Percentiles rank a stretch among this genome's conserved stretches.
These are phyloP conservation scores for Lactarius pseudohatsudake DNA, from an alignment of 768 basidiomycete species.

Conservation along the genomic window DNA sequence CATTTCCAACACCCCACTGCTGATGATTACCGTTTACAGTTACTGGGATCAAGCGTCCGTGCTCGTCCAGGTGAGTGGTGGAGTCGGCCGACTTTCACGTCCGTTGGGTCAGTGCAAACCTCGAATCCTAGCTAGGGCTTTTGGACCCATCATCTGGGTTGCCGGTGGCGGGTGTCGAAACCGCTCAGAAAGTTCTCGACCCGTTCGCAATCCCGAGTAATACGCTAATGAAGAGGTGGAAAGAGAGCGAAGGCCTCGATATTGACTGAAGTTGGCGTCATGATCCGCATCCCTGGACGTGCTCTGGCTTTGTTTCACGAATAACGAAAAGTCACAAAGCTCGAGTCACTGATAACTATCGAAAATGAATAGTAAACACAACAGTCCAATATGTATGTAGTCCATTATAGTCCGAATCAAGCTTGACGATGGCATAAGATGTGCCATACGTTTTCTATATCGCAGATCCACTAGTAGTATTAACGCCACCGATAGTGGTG, in stretches of 20 bases:
- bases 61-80: slow-evolving; percentile 40
- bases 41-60: slow-evolving; percentile 53
- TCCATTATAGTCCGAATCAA: slow-evolving; percentile 6
- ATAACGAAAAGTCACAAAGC: not conserved
- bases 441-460: slow-evolving; percentile 1
- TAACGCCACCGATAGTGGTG: not conserved
- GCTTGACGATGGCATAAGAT: not conserved
- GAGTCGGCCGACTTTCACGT: not conserved
- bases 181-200: slow-evolving; percentile 43
- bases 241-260: slow-evolving; percentile 39
- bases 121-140: slow-evolving; percentile 37
- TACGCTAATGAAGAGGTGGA: slow-evolving; percentile 39
- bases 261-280: slow-evolving; percentile 28
- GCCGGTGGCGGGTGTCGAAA: slow-evolving; percentile 43
- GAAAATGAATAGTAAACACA: not conserved
- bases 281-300: not conserved
- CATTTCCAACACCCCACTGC: not conserved
- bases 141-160: slow-evolving; percentile 35
- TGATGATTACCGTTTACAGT: slow-evolving; percentile 29
- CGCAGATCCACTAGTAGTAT: slow-evolving; percentile 9
- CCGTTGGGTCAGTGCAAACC: not conserved
- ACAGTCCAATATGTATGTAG: slow-evolving; percentile 1
- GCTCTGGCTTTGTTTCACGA: not conserved
- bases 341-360: not conserved
- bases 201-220: slow-evolving; percentile 45